A percentile compares a stretch with the other conserved stretches of the same genome.
Evolutionary conservation across 73 alveolate genomes (phyloP).

Genomic region (Stentor coeruleus): DNA sequence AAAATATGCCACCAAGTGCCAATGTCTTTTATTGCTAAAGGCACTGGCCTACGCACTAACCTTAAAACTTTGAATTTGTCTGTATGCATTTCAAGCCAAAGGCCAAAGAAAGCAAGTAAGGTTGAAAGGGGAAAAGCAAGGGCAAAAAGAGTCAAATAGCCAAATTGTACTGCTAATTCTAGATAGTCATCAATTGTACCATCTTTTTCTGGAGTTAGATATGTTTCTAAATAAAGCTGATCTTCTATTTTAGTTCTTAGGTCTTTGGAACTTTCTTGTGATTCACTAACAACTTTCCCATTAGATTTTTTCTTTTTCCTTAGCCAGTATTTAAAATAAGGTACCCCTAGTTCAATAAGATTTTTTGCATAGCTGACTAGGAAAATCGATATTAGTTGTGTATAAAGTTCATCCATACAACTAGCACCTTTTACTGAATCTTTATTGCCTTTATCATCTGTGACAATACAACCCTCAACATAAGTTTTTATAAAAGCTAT

Average conservation of each 20-base stretch:
- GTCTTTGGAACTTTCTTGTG: conserved; percentile 26
- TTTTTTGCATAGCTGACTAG: conserved; percentile 28
- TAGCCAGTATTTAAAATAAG: not conserved
- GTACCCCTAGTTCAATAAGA: conserved; percentile 34
- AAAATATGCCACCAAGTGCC: conserved; percentile 47
- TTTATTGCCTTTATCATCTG: not conserved
- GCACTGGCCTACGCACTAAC: conserved; percentile 48
- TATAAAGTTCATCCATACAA: conserved; percentile 39
- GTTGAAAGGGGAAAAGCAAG: conserved; percentile 47
- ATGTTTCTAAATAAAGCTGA: conserved; percentile 30
- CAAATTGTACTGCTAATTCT: conserved; percentile 43
- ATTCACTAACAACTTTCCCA: conserved; percentile 16
- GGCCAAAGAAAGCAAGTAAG: conserved; percentile 33
- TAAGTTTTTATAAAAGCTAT: conserved; percentile 45
- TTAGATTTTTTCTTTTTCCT: conserved; percentile 11
- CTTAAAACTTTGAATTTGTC: conserved; percentile 37
- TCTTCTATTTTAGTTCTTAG: conserved; percentile 35
- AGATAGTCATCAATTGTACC: conserved; percentile 49
- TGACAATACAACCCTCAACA: not conserved
- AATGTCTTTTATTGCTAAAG: conserved; percentile 42
- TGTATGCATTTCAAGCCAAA: conserved; percentile 31
- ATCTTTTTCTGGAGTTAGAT: conserved; percentile 40
- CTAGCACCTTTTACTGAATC: not conserved
- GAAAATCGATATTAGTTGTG: conserved; percentile 36
- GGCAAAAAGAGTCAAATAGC: conserved; percentile 41